These are phyloP conservation scores for Botryotinia calthae DNA, from an alignment of 2,329 filamentous ascomycete species.

Conservation along the genomic window DNA sequence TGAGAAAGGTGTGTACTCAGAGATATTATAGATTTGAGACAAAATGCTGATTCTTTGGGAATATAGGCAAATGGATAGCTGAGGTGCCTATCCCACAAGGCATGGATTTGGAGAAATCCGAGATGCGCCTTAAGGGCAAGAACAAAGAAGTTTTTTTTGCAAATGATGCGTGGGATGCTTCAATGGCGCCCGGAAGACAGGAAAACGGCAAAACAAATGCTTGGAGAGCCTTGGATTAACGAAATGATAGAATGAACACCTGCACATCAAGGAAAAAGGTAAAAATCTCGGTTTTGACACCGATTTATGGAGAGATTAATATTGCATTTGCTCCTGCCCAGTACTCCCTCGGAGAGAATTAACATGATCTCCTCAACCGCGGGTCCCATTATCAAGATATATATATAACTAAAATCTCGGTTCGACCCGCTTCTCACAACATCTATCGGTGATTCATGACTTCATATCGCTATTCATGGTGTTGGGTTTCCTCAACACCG, in stretches of 20 bases:
- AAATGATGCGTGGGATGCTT: slow-evolving; percentile 39
- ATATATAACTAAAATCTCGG: neutral
- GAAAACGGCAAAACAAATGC: slow-evolving; percentile 38
- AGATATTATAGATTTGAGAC: neutral
- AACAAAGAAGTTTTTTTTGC: slow-evolving; percentile 38
- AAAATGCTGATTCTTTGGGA: neutral
- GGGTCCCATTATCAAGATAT: neutral
- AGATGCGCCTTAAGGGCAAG: slow-evolving; percentile 32
- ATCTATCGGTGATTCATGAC: neutral
- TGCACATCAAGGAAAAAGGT: neutral
- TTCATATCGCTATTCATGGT: neutral
- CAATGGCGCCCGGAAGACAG: slow-evolving; percentile 39
- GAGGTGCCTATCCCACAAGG: slow-evolving; percentile 8
- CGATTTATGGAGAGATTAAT: neutral
- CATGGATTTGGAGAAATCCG: slow-evolving; percentile 15
- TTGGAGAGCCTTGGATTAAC: slow-evolving; percentile 37
- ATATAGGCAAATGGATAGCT: slow-evolving; percentile 6
- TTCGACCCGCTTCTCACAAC: neutral
- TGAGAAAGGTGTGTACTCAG: slow-evolving; percentile 30
- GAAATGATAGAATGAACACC: neutral
- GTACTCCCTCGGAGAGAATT: neutral
- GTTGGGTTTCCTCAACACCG: neutral
- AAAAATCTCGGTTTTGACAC: neutral
- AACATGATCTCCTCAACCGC: neutral
- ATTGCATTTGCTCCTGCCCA: neutral